These are phyloP conservation scores for Wilcoxina mikolae DNA, from an alignment of 495 filamentous ascomycete species.

Conservation along the genomic window DNA sequence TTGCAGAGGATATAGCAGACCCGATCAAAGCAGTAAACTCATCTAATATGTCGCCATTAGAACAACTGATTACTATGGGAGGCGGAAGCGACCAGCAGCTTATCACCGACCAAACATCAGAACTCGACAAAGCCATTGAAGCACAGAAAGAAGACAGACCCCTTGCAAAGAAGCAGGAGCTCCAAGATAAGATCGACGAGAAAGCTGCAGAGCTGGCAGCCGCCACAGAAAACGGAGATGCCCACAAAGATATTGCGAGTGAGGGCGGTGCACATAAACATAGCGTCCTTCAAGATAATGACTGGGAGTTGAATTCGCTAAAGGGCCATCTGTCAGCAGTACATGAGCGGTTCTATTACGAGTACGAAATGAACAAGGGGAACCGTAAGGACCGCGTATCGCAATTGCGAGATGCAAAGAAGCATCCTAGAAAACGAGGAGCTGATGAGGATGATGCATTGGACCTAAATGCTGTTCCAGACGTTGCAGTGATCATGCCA, in stretches of 20 bases:
- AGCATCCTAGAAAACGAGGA: conserved; percentile 18
- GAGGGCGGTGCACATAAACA: conserved; percentile 30
- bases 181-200: conserved; percentile 71
- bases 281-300: conserved; percentile 42
- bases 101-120: conserved; percentile 57
- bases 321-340: conserved; percentile 57
- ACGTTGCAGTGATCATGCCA: conserved; percentile 70
- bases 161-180: conserved; percentile 71
- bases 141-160: conserved; percentile 82
- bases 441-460: conserved; percentile 30
- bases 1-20: conserved; percentile 21
- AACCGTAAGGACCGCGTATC: conserved; percentile 40
- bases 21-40: conserved; percentile 11
- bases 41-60: conserved; percentile 41
- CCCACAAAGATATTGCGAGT: conserved; percentile 30
- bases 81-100: conserved; percentile 55
- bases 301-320: conserved; percentile 63
- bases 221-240: conserved; percentile 36
- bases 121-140: conserved; percentile 71
- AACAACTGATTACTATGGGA: conserved; percentile 64
- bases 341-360: conserved; percentile 64
- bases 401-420: conserved; percentile 34
- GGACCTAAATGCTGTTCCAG: conserved; percentile 58
- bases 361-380: conserved; percentile 47
- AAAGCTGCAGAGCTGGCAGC: conserved; percentile 35